Conservation (phyloP, 805 yeast genomes). For the Starmera dryadoides region DNA sequence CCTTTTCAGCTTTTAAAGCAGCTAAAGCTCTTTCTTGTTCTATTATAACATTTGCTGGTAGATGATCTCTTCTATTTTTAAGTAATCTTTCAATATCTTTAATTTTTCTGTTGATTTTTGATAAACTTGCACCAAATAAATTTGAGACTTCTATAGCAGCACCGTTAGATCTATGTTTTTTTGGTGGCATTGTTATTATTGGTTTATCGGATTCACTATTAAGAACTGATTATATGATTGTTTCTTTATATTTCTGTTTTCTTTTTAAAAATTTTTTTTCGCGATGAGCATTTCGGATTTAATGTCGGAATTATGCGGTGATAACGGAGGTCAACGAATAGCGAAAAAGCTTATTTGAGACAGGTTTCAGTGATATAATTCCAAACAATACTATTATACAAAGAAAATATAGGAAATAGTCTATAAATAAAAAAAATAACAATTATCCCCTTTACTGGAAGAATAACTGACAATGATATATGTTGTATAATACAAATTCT, state of each 20-base stretch:
- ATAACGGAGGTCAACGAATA: background rate
- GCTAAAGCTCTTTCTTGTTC: slow-evolving; percentile 73
- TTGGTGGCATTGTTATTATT: no score
- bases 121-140: slow-evolving; percentile 28
- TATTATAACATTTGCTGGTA: slow-evolving; percentile 57
- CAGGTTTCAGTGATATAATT: no score
- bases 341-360: no score
- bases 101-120: slow-evolving; percentile 75
- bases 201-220: no score
- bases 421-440: no score
- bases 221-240: no score
- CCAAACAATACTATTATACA: no score
- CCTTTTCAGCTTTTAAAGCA: slow-evolving; percentile 54
- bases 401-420: no score
- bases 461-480: background rate
- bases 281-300: background rate
- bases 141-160: slow-evolving; percentile 17
- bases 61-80: slow-evolving; percentile 39
- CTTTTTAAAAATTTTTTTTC: background rate
- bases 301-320: no score
- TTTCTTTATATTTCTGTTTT: background rate
- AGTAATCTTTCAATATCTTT: slow-evolving; percentile 78
- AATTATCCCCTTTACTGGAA: no score
- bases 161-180: background rate
- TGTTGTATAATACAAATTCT: background rate